These are phyloP conservation scores for Acer campestre DNA, from an alignment of 345 rosid species.

Conservation along the genomic window DNA sequence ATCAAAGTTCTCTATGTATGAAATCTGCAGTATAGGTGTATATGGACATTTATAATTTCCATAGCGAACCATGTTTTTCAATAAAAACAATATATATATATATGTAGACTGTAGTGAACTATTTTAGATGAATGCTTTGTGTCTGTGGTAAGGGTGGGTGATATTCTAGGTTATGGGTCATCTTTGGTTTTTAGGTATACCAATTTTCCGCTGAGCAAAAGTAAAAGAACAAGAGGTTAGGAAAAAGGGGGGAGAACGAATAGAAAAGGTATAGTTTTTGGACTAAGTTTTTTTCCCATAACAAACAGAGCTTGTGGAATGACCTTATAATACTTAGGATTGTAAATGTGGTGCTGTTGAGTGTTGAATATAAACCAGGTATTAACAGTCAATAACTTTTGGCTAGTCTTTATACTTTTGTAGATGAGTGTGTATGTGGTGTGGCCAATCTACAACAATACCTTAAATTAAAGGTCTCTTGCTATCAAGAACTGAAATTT, in stretches of 20 bases:
- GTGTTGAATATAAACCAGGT: neutral
- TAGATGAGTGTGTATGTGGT: neutral
- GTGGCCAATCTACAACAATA: neutral
- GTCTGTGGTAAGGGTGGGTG: neutral
- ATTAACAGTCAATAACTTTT: neutral
- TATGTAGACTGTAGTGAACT: neutral
- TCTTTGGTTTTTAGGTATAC: neutral
- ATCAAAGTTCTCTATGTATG: neutral
- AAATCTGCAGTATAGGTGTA: neutral
- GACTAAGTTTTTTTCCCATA: neutral
- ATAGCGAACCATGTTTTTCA: neutral
- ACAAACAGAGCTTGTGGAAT: slow-evolving; percentile 5
- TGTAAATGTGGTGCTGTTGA: neutral
- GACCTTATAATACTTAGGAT: neutral
- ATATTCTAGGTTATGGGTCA: neutral
- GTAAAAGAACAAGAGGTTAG: neutral
- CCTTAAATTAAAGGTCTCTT: neutral
- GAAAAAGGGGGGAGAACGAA: neutral
- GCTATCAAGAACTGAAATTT: neutral
- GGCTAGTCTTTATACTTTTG: neutral
- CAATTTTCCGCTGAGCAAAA: neutral
- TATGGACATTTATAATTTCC: neutral
- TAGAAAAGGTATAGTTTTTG: too few relatives aligned
- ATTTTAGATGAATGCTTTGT: neutral
- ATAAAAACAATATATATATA: neutral